Conservation (phyloP, 169 alveolate species). For the Prorocentrum cordatum region DNA sequence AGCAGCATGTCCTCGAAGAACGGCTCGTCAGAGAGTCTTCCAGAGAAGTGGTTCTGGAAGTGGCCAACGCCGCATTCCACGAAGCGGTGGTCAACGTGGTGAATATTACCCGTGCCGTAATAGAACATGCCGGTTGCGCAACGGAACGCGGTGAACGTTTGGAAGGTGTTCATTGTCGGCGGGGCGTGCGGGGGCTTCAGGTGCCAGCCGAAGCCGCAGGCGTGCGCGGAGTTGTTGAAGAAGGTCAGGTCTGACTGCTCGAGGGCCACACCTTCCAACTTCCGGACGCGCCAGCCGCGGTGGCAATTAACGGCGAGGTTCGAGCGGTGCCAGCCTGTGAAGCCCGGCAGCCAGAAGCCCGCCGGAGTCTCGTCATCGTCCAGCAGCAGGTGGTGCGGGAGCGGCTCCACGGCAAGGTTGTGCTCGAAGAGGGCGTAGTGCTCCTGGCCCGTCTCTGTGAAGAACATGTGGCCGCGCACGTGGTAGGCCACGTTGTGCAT, state of each 20-base stretch:
- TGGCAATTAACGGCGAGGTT: slow-evolving; percentile 46
- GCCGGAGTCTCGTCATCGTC: slow-evolving; percentile 51
- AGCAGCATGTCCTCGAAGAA: slow-evolving; percentile 17
- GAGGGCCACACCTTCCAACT: not conserved
- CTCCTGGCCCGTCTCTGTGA: slow-evolving; percentile 61
- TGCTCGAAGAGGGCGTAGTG: slow-evolving; percentile 21
- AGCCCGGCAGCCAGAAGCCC: slow-evolving; percentile 50
- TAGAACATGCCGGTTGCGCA: slow-evolving; percentile 62
- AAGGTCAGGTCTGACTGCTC: slow-evolving; percentile 22
- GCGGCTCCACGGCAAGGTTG: slow-evolving; percentile 41
- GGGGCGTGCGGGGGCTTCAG: slow-evolving; percentile 63
- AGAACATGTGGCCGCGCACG: slow-evolving; percentile 21
- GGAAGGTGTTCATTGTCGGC: slow-evolving; percentile 31
- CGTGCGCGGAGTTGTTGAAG: slow-evolving; percentile 60
- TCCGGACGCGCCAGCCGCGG: slow-evolving; percentile 56
- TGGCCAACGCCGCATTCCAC: slow-evolving; percentile 59
- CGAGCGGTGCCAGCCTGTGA: slow-evolving; percentile 36
- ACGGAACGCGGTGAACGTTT: slow-evolving; percentile 55
- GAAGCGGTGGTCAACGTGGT: slow-evolving; percentile 60
- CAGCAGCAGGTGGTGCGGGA: slow-evolving; percentile 32
- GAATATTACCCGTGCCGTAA: slow-evolving; percentile 56
- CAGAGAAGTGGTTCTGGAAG: not conserved
- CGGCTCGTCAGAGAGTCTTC: not conserved
- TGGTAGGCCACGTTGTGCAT: slow-evolving; percentile 35
- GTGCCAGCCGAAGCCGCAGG: slow-evolving; percentile 58